Base-by-base conservation (phyloP, 371 early-diverging fungal genomes). In the Capillidium rhysosporum region DNA sequence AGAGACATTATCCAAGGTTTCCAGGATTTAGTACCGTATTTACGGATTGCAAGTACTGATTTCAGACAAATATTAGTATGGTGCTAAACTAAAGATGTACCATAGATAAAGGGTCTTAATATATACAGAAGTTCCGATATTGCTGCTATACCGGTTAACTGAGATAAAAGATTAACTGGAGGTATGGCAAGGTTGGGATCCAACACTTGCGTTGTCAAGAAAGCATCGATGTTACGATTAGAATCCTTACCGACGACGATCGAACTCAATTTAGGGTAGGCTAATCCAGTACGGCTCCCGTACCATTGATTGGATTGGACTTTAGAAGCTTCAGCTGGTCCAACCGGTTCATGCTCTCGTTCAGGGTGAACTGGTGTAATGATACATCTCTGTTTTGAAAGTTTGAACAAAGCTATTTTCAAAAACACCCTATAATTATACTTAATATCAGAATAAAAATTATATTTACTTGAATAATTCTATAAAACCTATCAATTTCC, bases 1-100 rank as follows among this genome's bases (percentile, higher is more conserved):
- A 91, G 56, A 0, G 93, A 92, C 5, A 84, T 31, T 20, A 82
- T 59, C 88, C 90, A 91, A 4, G 96, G 93, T 47, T 72, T 71
- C 85, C 89, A 92, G 10, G 86, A 79, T 44, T 71, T 60, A 54
- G 58, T 62, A 10, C 91, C 93, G 56, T 72, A 82, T 51, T 72
- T 73, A 57, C 79, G 70, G 44, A 91, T 71, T 2, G 80, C 75
- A 25, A 89, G 47, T 1, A 89, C 89, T 81, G 52, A 16, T 20
- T 7, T 21, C 24, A 8, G 29, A 20, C 40, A 23, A 23, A 24
- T 29, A 40, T 24, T 41, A 53, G 10, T 40, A 49, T 41, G n/a
- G 40, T 23, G 16, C 9, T 30, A 38, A 9, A 40, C 23, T 28
- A 2, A 40, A 49, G 60, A 34, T 4, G 34, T 69, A 70, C 76